Base-by-base conservation (phyloP, 2,329 filamentous ascomycete genomes). In the Claviceps pazoutovae region DNA sequence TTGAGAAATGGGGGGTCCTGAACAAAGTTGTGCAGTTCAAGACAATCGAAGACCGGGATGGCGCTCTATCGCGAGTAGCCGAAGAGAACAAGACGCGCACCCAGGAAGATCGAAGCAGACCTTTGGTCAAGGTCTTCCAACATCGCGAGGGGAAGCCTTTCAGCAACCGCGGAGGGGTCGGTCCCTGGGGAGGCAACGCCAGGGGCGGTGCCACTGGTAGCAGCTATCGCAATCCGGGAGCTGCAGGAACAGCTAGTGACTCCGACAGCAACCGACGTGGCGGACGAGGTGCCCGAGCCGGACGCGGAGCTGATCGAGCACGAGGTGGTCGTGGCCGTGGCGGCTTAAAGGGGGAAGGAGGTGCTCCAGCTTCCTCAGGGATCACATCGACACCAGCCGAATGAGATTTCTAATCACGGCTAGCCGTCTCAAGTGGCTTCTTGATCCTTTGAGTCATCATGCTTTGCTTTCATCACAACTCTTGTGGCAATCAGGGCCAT, bases 1-100 rank as follows among this genome's bases (percentile, higher is more conserved):
- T 91, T 49, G 83, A 88, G 62, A 90, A 88, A 69, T 86, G 82
- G 72, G 84, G 84, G 39, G 81, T 81, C 61, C 81, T 82, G 55
- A 88, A 88, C 72, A 90, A 84, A 70, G 87, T 95, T 48, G 88
- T 88, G 26, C 84, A 90, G 58, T 97, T 97, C 71, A 81, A 84
- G 64, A 86, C 77, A 2, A 64, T 74, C 3, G 85, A 94, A 58
- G 87, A 95, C 48, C 87, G 91, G 62, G 86, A 90, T 60, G 80
- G 77, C 37, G 88, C 89, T 37, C 76, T 95, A 62, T 78, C 82
- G 43, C 82, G 82, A 57, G 75, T 94, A 53, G 79, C 88, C 5
- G 76, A 83, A 14, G 87, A 93, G 44, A 76, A 84, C 60, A 91
- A 90, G 74, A 86, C 82, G 56, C 78, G 80, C 57, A 78, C 77